A percentile compares a stretch with the other conserved stretches of the same genome.
Conservation (phyloP, 495 filamentous ascomycete genomes). For the Penicillium silybi region DNA sequence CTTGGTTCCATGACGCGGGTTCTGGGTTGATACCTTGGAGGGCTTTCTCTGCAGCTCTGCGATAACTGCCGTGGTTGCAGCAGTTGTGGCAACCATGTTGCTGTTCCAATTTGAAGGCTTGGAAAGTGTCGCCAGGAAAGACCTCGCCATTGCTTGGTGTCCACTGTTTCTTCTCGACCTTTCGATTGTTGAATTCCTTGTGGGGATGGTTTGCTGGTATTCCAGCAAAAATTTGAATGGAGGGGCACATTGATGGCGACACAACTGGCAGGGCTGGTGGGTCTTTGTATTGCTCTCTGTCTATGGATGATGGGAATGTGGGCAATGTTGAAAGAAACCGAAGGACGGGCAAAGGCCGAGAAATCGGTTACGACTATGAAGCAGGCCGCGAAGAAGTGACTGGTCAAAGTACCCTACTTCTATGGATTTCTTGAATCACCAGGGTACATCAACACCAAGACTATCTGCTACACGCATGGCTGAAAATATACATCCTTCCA, state of each 20-base stretch:
- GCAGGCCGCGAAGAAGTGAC: too few relatives aligned
- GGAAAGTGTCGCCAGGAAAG: background rate
- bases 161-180: background rate
- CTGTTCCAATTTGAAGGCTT: background rate
- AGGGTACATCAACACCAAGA: constrained; percentile 47
- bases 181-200: background rate
- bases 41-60: background rate
- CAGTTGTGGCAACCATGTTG: background rate
- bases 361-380: too few relatives aligned
- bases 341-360: too few relatives aligned
- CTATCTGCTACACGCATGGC: constrained; percentile 47
- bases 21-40: background rate
- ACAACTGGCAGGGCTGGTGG: background rate
- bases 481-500: constrained; percentile 56
- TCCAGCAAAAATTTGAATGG: background rate
- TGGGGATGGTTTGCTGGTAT: background rate
- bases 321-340: background rate
- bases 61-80: background rate
- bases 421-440: too few relatives aligned
- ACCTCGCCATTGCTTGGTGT: background rate
- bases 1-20: too few relatives aligned
- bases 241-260: background rate
- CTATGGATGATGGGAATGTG: background rate
- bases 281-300: background rate
- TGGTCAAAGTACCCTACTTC: too few relatives aligned